Conservation (phyloP, 2,329 filamentous ascomycete genomes). For the Tolypocladium album region DNA sequence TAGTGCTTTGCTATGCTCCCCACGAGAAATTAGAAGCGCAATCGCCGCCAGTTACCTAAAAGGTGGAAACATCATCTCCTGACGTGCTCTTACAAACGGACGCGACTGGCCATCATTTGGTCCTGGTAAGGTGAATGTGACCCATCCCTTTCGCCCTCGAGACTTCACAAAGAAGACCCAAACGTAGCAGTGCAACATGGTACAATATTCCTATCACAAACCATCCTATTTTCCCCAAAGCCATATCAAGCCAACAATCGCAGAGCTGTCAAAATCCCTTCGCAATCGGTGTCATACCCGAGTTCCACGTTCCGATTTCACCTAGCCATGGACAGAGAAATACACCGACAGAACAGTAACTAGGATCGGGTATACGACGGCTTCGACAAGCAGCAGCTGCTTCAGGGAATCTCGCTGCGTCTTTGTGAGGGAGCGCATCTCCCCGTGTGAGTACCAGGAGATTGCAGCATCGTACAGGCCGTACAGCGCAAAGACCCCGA, state of each 20-base stretch:
- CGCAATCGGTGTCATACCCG: neutral
- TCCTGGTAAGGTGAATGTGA: no score
- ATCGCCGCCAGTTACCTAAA: no score
- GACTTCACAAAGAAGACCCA: neutral
- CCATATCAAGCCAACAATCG: neutral
- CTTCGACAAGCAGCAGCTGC: conserved; percentile 26
- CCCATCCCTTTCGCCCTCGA: neutral
- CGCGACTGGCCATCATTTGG: no score
- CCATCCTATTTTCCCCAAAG: neutral
- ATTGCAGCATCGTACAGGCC: conserved; percentile 34
- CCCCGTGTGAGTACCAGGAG: conserved; percentile 37
- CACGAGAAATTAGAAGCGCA: neutral
- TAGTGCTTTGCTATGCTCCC: neutral
- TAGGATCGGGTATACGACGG: conserved; percentile 19
- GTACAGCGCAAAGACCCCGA: conserved; percentile 31
- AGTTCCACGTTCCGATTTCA: neutral
- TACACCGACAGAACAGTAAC: conserved; percentile 19
- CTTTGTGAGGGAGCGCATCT: conserved; percentile 25
- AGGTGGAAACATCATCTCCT: no score
- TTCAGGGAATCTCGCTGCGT: conserved; percentile 19
- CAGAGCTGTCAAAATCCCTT: neutral
- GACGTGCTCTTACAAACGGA: no score
- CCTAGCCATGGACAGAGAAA: conserved; percentile 13
- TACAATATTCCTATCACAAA: neutral
- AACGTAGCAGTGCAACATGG: neutral